A percentile compares a stretch with the other conserved stretches of the same genome.
Conservation (phyloP, 768 basidiomycete genomes). For the Tulasnella sp. region DNA sequence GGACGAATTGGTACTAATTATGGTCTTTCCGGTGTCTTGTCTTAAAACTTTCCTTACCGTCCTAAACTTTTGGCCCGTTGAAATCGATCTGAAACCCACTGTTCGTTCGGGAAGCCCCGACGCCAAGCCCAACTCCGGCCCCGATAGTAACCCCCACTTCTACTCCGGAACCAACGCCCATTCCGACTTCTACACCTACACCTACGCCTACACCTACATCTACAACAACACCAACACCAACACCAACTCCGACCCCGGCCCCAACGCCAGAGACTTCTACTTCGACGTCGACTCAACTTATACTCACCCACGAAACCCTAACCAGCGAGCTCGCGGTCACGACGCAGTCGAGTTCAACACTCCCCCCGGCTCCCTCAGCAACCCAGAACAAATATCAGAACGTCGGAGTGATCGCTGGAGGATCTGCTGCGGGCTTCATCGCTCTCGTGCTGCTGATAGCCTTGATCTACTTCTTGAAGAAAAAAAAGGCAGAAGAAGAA, state of each 20-base stretch:
- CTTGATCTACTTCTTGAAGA: no score
- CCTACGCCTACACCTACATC: not conserved
- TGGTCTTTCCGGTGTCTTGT: not conserved
- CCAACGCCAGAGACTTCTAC: not conserved
- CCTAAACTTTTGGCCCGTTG: not conserved
- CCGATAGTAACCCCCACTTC: not conserved
- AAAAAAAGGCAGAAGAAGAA: no score
- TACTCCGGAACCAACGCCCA: not conserved
- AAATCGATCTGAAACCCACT: not conserved
- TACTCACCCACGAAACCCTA: not conserved
- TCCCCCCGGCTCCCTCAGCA: not conserved
- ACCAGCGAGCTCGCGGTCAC: not conserved
- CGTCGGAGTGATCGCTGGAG: not conserved
- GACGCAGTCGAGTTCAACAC: not conserved
- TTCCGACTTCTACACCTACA: not conserved
- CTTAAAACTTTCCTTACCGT: not conserved
- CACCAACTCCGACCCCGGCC: not conserved
- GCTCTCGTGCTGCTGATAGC: not conserved
- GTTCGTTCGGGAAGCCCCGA: not conserved
- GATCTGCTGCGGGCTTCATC: not conserved
- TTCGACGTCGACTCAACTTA: not conserved
- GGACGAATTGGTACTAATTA: not conserved
- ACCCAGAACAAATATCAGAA: not conserved
- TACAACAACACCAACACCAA: not conserved
- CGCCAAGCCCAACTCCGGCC: not conserved